phyloP scores from a whole-genome alignment of 1,284 basidiomycete genomes.

The Rhodotorula sp. region DNA sequence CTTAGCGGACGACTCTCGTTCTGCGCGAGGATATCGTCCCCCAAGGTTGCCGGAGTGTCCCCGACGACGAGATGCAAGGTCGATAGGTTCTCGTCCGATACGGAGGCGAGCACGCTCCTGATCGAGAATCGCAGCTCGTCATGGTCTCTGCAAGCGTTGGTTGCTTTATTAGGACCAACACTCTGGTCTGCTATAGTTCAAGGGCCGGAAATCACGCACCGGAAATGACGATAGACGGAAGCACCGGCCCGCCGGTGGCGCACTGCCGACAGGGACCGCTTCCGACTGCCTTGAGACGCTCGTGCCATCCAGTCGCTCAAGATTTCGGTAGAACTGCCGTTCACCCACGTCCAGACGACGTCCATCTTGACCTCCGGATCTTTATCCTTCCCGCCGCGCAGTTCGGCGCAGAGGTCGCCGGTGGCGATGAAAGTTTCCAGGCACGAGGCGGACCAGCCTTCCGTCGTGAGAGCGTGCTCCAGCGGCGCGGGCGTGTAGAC shows the following conservation, averaged over 20 bases:
- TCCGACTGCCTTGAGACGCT: not conserved
- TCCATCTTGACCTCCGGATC: conserved; percentile 15
- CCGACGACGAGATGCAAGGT: conserved; percentile 33
- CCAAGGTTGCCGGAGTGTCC: conserved; percentile 12
- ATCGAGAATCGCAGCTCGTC: conserved; percentile 41
- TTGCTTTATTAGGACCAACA: too few species aligned
- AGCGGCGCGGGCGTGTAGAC: not conserved
- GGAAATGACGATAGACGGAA: conserved; percentile 18
- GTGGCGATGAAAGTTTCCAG: conserved; percentile 12
- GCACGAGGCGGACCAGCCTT: conserved; percentile 11
- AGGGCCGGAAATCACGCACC: conserved; percentile 13
- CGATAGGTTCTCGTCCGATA: conserved; percentile 1
- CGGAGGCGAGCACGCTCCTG: conserved; percentile 25
- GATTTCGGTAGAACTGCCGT: conserved; percentile 20
- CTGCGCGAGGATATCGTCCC: not conserved
- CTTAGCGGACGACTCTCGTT: not conserved
- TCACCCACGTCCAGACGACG: conserved; percentile 25
- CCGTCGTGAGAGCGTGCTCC: conserved; percentile 1
- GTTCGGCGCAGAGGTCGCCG: conserved; percentile 14
- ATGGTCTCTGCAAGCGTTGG: conserved; percentile 25
- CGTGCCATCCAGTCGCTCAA: conserved; percentile 22
- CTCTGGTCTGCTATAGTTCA: too few species aligned
- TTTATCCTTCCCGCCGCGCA: too few species aligned
- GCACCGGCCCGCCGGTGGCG: not conserved
- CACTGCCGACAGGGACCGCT: not conserved